phyloP scores from a whole-genome alignment of 116 monocot species.

The Dioscorea cayenensis region DNA sequence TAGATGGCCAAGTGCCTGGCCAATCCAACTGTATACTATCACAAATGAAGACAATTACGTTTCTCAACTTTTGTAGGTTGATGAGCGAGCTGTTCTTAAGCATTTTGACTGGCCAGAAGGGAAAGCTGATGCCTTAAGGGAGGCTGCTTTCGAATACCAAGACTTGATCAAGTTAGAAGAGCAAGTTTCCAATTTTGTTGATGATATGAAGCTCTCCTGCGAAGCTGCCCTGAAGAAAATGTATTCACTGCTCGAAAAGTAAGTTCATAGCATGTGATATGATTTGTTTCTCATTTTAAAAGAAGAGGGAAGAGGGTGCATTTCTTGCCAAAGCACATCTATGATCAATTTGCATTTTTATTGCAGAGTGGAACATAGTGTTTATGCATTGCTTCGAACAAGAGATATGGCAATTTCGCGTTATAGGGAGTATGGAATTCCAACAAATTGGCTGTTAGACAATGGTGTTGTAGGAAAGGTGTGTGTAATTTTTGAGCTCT shows the following conservation, averaged over 20 bases:
- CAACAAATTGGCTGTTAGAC: conserved; percentile 85
- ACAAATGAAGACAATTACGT: too few relatives aligned
- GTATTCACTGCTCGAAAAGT: conserved; percentile 96
- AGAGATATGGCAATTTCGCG: conserved; percentile 85
- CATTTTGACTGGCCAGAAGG: conserved; percentile 98
- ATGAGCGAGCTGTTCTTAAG: conserved; percentile 93
- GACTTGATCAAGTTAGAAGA: conserved; percentile 84
- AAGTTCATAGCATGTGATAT: conserved; percentile 12
- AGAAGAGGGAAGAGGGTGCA: too few relatives aligned
- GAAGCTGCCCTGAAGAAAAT: conserved; percentile 91
- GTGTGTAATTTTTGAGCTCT: background rate
- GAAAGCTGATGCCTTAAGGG: conserved; percentile 88
- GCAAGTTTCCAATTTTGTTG: conserved; percentile 55
- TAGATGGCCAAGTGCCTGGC: too few relatives aligned
- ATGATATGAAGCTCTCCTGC: conserved; percentile 74
- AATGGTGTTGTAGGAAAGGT: conserved; percentile 90
- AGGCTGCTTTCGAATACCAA: conserved; percentile 89
- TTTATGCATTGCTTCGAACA: conserved; percentile 84
- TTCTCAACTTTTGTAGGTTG: conserved; percentile 40
- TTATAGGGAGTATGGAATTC: conserved; percentile 83
- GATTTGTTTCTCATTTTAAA: too few relatives aligned
- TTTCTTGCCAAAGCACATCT: too few relatives aligned
- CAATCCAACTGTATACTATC: too few relatives aligned
- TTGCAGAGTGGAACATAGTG: conserved; percentile 81
- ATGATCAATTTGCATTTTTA: too few relatives aligned